Percentiles rank a stretch among this genome's conserved stretches.
Conservation (phyloP, 1,139 yeast genomes). For the Hyphopichia burtonii region DNA sequence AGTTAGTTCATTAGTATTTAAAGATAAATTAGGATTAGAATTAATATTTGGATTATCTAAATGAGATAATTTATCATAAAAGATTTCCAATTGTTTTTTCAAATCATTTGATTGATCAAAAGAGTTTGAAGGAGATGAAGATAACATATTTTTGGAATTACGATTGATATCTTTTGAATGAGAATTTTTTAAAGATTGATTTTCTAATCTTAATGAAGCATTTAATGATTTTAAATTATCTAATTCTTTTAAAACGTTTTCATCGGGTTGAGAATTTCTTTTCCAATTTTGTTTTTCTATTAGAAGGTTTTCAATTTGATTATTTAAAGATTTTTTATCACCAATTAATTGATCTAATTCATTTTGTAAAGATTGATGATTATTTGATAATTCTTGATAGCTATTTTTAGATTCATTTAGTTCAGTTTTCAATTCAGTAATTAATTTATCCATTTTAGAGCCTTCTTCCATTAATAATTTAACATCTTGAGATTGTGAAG, state of each 20-base stretch:
- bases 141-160: background rate
- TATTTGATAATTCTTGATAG: slow-evolving; percentile 17
- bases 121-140: background rate
- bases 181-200: slow-evolving; percentile 35
- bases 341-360: slow-evolving; percentile 21
- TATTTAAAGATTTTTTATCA: slow-evolving; percentile 23
- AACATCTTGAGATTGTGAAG: slow-evolving; percentile 8
- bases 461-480: slow-evolving; percentile 30
- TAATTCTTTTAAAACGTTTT: slow-evolving; percentile 19
- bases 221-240: slow-evolving; percentile 28
- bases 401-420: slow-evolving; percentile 9
- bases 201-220: slow-evolving; percentile 41
- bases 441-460: slow-evolving; percentile 38
- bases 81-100: slow-evolving; percentile 20
- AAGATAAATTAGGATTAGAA: slow-evolving; percentile 3
- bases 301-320: slow-evolving; percentile 21
- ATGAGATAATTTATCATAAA: slow-evolving; percentile 29
- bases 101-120: slow-evolving; percentile 5
- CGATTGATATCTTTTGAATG: slow-evolving; percentile 12
- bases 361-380: slow-evolving; percentile 19
- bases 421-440: slow-evolving; percentile 17
- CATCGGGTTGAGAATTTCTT: background rate
- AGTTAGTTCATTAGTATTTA: slow-evolving; percentile 9
- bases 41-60: slow-evolving; percentile 15
- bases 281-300: slow-evolving; percentile 12